Base-by-base conservation (phyloP, 192 early-diverging fungal species). In the Coemansia aciculifera region DNA sequence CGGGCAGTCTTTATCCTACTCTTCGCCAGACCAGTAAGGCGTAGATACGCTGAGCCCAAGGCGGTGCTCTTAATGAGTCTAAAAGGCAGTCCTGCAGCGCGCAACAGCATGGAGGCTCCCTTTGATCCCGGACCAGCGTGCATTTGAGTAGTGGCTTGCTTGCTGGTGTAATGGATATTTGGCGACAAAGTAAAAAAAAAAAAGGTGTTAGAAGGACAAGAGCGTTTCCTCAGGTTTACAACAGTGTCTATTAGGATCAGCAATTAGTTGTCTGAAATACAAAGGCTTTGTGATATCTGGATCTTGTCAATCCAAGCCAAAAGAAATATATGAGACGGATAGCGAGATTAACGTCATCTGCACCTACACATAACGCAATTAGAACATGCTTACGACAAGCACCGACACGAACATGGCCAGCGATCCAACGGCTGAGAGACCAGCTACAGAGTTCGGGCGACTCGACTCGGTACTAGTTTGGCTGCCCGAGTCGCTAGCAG, bases 51-150 rank as follows among this genome's bases (percentile, higher is more conserved):
- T 6, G 64, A 42, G 12, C 37, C 66, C 13, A 73, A 24, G 13
- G 67, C 23, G 1, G 71, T 19, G 39, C 40, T 73, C 63, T 66
- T 69, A 36, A 73, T 70, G 71, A 67, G 48, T 12, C 71, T 38
- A 61, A 68, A 73, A 19, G 56, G 27, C 34, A 67, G 21, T 3
- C 51, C n/a, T 0, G 62, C 63, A 10, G 61, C 34, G 9, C 68
- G 63, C 27, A 34, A 27, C 39, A 68, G 42, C 59, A 72, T 61
- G 42, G 31, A 23, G n/a, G 54, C n/a, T 12, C 34, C 36, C 12
- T 56, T 54, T 6, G 52, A 5, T 17, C 12, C 52, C 13, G 29
- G 13, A 12, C 11, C 29, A 24, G 52, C 27, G 10, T 3, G 23
- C 52, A 56, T 56, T 31, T 17, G 46, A 49, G 46, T 42, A 42